A percentile compares a stretch with the other conserved stretches of the same genome.
Evolutionary conservation across 2,329 filamentous ascomycete genomes (phyloP).

Genomic region (Colletotrichum paranaense): DNA sequence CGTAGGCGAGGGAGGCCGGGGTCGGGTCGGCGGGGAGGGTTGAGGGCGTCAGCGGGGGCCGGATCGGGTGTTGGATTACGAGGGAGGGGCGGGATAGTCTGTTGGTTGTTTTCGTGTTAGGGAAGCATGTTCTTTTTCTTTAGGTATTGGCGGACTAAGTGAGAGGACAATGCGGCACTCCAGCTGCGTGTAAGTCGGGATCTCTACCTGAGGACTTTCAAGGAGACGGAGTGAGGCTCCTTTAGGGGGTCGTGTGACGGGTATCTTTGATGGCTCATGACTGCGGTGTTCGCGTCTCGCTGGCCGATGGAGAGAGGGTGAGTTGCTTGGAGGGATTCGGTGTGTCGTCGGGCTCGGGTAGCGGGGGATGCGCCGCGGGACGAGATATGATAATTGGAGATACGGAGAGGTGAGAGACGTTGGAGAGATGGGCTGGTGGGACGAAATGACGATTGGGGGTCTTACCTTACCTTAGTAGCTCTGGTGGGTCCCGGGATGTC

Average conservation of each 20-base stretch:
- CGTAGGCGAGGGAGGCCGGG: constrained; percentile 81
- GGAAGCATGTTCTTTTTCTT: background rate
- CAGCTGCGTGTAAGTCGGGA: background rate
- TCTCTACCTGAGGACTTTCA: constrained; percentile 77
- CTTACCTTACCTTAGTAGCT: background rate
- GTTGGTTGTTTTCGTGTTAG: constrained; percentile 27
- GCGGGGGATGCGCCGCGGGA: background rate
- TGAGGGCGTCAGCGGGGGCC: constrained; percentile 54
- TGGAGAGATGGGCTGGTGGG: background rate
- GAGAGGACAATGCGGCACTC: background rate
- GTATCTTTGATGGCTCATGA: constrained; percentile 70
- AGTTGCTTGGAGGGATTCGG: background rate
- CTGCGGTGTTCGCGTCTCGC: constrained; percentile 4
- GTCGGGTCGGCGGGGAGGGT: constrained; percentile 60
- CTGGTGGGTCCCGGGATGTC: background rate
- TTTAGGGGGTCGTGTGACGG: constrained; percentile 70
- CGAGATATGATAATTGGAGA: background rate
- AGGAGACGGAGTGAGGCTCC: constrained; percentile 81
- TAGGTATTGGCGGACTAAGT: too few relatives aligned
- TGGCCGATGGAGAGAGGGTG: background rate
- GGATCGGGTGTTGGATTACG: constrained; percentile 75
- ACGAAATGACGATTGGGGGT: constrained; percentile 14
- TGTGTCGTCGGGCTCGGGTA: background rate
- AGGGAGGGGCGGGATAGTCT: constrained; percentile 87
- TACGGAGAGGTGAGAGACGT: background rate